Conservation (phyloP, 73 alveolate species). For the Paramecium sonneborni region DNA sequence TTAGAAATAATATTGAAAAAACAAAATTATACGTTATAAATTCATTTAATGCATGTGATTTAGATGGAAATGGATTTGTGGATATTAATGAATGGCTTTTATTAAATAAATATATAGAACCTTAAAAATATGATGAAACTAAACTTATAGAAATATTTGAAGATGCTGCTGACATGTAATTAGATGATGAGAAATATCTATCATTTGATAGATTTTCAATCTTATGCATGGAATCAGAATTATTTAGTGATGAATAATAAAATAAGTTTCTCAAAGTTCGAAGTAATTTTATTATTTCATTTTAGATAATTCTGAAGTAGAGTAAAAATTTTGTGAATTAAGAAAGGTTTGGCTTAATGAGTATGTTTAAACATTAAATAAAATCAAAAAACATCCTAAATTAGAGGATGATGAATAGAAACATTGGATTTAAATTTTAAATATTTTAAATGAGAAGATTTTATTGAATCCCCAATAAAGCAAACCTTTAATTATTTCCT, state of each 20-base stretch:
- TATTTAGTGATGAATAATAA: slow-evolving; percentile 57
- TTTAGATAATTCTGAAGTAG: slow-evolving; percentile 16
- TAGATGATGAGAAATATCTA: slow-evolving; percentile 58
- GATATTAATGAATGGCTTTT: slow-evolving; percentile 58
- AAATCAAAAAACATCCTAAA: background rate
- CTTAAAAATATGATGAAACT: slow-evolving; percentile 56
- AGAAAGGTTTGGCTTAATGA: slow-evolving; percentile 25
- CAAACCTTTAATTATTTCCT: slow-evolving; percentile 58
- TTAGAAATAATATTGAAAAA: slow-evolving; percentile 36
- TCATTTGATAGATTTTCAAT: slow-evolving; percentile 67
- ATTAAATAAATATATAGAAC: slow-evolving; percentile 54
- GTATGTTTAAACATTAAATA: background rate
- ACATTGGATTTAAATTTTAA: slow-evolving; percentile 46
- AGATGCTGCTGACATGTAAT: slow-evolving; percentile 52
- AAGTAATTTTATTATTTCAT: background rate
- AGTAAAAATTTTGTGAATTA: slow-evolving; percentile 5
- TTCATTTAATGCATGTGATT: slow-evolving; percentile 63
- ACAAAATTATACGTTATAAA: slow-evolving; percentile 56
- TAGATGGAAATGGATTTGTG: slow-evolving; percentile 62
- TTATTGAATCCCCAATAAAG: background rate
- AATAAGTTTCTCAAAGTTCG: slow-evolving; percentile 33
- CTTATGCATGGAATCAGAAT: slow-evolving; percentile 54
- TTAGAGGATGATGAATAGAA: slow-evolving; percentile 37
- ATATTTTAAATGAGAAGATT: slow-evolving; percentile 30
- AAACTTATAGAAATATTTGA: slow-evolving; percentile 41